Evolutionary conservation across 163 green algal genomes (phyloP).

Genomic region (Chloroidium sp.): DNA sequence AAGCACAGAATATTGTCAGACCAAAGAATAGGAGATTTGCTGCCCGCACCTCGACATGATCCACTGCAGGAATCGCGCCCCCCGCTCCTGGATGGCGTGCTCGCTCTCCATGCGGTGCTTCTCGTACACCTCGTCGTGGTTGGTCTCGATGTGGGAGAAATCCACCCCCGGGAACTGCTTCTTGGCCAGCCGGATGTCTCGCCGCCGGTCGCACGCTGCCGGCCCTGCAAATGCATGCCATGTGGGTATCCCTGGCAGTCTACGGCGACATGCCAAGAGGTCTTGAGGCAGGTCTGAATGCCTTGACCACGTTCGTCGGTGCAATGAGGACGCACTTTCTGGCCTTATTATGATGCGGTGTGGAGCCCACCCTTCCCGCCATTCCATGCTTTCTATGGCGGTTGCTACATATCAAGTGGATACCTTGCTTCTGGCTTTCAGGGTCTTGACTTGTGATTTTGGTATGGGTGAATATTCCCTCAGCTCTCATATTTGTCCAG

Average conservation of each 20-base stretch:
- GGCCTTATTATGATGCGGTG: too few species aligned
- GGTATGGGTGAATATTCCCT: too few species aligned
- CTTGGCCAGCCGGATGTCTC: conserved; percentile 9
- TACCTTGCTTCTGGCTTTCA: too few species aligned
- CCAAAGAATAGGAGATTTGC: background rate
- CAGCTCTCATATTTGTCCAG: too few species aligned
- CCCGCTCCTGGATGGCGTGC: conserved; percentile 25
- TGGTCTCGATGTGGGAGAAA: conserved; percentile 31
- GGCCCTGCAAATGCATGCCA: conserved; percentile 14
- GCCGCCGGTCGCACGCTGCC: conserved; percentile 36
- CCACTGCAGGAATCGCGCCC: conserved; percentile 41
- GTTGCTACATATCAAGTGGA: too few species aligned
- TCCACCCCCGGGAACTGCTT: conserved; percentile 46
- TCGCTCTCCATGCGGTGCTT: conserved; percentile 26
- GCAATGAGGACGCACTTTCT: too few species aligned
- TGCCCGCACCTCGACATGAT: conserved; percentile 25
- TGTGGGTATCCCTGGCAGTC: too few species aligned
- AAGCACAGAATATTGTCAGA: background rate
- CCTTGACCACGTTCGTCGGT: too few species aligned
- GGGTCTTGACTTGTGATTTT: too few species aligned
- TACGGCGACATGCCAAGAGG: too few species aligned
- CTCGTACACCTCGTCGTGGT: conserved; percentile 32
- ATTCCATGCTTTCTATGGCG: background rate
- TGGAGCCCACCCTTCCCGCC: background rate
- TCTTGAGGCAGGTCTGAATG: too few species aligned